A percentile compares a stretch with the other conserved stretches of the same genome.
These are phyloP conservation scores for Tilletia indica DNA, from an alignment of 1,284 basidiomycete species.

Conservation along the genomic window DNA sequence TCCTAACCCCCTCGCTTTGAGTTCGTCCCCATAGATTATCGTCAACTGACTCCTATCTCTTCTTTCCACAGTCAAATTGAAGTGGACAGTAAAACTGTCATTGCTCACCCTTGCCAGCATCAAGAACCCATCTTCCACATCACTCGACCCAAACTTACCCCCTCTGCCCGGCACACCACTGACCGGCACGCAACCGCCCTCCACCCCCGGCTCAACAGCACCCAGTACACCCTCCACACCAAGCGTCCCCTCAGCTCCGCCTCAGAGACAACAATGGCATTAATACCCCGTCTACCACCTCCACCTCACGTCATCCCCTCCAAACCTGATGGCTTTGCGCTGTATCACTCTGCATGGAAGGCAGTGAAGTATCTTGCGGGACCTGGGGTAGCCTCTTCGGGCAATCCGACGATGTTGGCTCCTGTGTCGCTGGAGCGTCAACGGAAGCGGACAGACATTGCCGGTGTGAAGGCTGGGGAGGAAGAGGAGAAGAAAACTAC, in stretches of 20 bases:
- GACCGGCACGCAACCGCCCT: background rate
- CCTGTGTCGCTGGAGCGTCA: slow-evolving; percentile 15
- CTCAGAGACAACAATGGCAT: background rate
- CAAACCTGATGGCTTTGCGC: slow-evolving; percentile 39
- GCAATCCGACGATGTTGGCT: background rate
- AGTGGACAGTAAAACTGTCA: slow-evolving; percentile 44
- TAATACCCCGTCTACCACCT: slow-evolving; percentile 20
- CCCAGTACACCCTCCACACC: background rate
- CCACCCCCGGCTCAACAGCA: background rate
- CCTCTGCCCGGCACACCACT: background rate
- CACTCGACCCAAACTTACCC: background rate
- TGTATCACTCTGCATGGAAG: slow-evolving; percentile 40
- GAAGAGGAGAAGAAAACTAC: background rate
- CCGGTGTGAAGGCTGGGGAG: background rate
- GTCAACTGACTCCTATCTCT: background rate
- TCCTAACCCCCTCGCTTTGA: background rate
- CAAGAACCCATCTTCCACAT: slow-evolving; percentile 5
- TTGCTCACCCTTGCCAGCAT: slow-evolving; percentile 40
- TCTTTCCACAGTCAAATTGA: slow-evolving; percentile 32
- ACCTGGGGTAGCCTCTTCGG: slow-evolving; percentile 1
- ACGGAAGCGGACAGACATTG: slow-evolving; percentile 9
- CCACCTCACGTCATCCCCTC: slow-evolving; percentile 38
- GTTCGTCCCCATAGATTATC: background rate
- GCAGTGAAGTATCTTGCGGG: slow-evolving; percentile 31
- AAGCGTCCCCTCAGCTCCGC: background rate